These are phyloP conservation scores for Bacterosira constricta DNA, from an alignment of 108 stramenopile genomes.

Conservation along the genomic window DNA sequence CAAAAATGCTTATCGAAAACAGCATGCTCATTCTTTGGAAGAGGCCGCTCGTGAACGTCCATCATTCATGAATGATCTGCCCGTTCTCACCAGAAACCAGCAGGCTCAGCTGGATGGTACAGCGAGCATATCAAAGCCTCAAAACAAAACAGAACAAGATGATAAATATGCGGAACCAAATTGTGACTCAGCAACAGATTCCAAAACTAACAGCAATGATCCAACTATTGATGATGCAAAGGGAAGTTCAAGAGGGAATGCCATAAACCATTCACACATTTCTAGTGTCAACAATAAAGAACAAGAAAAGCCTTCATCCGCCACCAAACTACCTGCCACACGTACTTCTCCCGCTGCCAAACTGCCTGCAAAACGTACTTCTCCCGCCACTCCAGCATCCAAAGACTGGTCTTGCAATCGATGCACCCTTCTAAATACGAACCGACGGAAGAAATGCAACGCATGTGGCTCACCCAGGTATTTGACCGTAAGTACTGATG, in stretches of 20 bases:
- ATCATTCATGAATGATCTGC: too few species aligned
- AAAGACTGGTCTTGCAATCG: slow-evolving; percentile 31
- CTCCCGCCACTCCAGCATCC: not conserved
- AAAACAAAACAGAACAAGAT: too few species aligned
- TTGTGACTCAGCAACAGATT: too few species aligned
- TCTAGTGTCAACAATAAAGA: not conserved
- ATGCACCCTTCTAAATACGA: slow-evolving; percentile 37
- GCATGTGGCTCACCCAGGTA: slow-evolving; percentile 29
- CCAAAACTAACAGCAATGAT: too few species aligned
- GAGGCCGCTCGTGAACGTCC: too few species aligned
- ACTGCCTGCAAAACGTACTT: not conserved
- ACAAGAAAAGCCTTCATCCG: not conserved
- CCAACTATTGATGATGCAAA: too few species aligned
- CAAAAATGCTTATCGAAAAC: not conserved
- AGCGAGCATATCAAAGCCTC: too few species aligned
- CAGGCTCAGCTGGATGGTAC: too few species aligned
- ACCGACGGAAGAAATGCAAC: slow-evolving; percentile 35
- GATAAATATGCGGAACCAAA: too few species aligned
- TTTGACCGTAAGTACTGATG: slow-evolving; percentile 11
- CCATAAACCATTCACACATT: too few species aligned
- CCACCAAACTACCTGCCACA: not conserved
- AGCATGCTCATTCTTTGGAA: not conserved
- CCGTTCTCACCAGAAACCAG: too few species aligned
- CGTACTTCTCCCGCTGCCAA: not conserved
- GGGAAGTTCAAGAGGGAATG: too few species aligned